Evolutionary conservation across 2,329 filamentous ascomycete species (phyloP).

Genomic region (Drechslerella stenobrocha): DNA sequence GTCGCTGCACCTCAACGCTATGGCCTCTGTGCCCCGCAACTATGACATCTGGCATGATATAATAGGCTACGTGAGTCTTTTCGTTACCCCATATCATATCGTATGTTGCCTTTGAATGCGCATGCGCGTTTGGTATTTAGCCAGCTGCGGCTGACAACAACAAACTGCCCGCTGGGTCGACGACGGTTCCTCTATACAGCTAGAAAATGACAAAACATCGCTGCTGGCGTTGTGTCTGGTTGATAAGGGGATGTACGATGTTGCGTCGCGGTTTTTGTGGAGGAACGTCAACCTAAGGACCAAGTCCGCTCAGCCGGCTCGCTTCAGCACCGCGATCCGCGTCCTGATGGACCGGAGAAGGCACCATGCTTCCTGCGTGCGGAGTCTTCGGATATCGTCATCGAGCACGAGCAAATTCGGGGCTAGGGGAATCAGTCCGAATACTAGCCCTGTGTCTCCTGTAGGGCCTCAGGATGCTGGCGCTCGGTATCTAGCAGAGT

Average conservation of each 20-base stretch:
- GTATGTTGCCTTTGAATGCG: not conserved
- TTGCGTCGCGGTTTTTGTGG: constrained; percentile 41
- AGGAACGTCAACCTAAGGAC: constrained; percentile 45
- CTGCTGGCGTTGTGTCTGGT: constrained; percentile 45
- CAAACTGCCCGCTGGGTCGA: constrained; percentile 17
- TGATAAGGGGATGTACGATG: constrained; percentile 46
- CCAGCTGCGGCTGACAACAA: constrained; percentile 48
- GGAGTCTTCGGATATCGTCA: constrained; percentile 42
- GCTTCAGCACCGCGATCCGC: constrained; percentile 40
- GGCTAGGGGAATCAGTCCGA: constrained; percentile 36
- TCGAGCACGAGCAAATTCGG: constrained; percentile 46
- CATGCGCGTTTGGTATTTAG: constrained; percentile 20
- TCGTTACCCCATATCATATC: constrained; percentile 4
- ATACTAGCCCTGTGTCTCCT: constrained; percentile 35
- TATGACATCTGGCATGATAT: constrained; percentile 48
- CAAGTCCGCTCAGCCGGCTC: constrained; percentile 38
- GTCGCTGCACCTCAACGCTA: constrained; percentile 27
- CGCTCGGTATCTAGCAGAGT: constrained; percentile 40
- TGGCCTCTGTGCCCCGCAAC: constrained; percentile 41
- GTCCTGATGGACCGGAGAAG: constrained; percentile 46
- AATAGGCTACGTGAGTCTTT: constrained; percentile 34
- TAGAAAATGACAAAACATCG: constrained; percentile 47
- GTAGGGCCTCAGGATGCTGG: constrained; percentile 35
- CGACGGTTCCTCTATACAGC: constrained; percentile 30
- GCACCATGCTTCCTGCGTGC: constrained; percentile 40